phyloP scores from a whole-genome alignment of 495 filamentous ascomycete genomes.

The Aspergillus bertholletiae region DNA sequence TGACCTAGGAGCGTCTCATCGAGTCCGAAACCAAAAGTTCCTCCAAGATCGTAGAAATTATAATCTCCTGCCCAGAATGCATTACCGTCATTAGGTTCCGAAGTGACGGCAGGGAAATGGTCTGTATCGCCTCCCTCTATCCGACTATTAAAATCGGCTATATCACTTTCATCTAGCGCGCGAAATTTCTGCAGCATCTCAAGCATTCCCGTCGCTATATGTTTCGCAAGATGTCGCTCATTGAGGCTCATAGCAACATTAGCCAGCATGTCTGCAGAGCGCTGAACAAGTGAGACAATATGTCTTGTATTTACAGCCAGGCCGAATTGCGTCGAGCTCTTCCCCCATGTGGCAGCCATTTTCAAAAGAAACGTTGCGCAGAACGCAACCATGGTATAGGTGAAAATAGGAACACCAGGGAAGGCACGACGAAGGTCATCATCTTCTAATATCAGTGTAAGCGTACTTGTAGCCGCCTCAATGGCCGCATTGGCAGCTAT shows the following conservation, averaged over 20 bases:
- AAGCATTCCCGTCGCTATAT: slow-evolving; percentile 25
- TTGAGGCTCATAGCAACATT: slow-evolving; percentile 13
- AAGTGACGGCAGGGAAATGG: not conserved
- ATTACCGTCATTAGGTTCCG: not conserved
- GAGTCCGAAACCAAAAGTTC: slow-evolving; percentile 3
- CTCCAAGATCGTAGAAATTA: slow-evolving; percentile 3
- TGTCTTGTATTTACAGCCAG: slow-evolving; percentile 10
- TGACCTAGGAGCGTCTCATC: slow-evolving; percentile 3
- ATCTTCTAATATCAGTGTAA: slow-evolving; percentile 32
- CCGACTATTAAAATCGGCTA: not conserved
- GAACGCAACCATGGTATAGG: slow-evolving; percentile 44
- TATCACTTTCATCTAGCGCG: not conserved
- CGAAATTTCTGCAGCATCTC: slow-evolving; percentile 15
- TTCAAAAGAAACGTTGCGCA: slow-evolving; percentile 37
- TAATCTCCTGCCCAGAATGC: slow-evolving; percentile 2
- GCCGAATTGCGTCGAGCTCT: not conserved
- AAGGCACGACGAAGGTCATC: slow-evolving; percentile 32
- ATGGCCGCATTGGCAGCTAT: slow-evolving; percentile 34
- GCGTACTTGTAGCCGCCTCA: slow-evolving; percentile 31
- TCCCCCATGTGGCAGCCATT: slow-evolving; percentile 25
- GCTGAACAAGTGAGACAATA: slow-evolving; percentile 21
- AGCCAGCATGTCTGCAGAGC: slow-evolving; percentile 20
- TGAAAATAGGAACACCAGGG: slow-evolving; percentile 37
- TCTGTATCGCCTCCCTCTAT: not conserved
- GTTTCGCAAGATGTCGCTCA: slow-evolving; percentile 27